Conservation (phyloP, 768 basidiomycete genomes). For the Amanita polypyramis region DNA sequence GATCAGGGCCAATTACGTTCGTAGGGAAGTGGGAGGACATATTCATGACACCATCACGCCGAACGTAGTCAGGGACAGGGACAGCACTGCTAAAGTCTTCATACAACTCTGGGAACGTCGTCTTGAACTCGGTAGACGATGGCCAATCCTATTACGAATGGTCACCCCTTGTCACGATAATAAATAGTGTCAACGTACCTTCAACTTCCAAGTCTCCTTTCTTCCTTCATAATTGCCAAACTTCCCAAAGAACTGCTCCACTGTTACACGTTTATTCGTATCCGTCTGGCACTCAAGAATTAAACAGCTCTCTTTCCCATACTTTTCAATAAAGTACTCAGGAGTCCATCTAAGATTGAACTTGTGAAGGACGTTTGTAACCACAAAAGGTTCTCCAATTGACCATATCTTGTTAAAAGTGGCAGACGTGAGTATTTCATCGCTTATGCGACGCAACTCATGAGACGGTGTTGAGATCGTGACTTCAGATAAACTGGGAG, state of each 20-base stretch:
- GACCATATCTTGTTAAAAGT: slow-evolving; percentile 65
- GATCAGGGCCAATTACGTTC: slow-evolving; percentile 70
- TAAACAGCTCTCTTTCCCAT: slow-evolving; percentile 51
- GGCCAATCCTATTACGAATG: slow-evolving; percentile 76
- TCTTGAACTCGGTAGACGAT: slow-evolving; percentile 73
- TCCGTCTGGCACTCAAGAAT: slow-evolving; percentile 82
- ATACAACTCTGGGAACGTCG: slow-evolving; percentile 74
- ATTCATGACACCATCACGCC: slow-evolving; percentile 82
- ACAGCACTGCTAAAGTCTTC: slow-evolving; percentile 77
- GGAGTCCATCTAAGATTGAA: slow-evolving; percentile 76
- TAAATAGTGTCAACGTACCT: slow-evolving; percentile 30
- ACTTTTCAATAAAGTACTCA: slow-evolving; percentile 63
- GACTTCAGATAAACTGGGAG: slow-evolving; percentile 15
- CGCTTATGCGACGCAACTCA: slow-evolving; percentile 32
- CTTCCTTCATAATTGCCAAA: slow-evolving; percentile 62
- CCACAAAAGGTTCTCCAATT: slow-evolving; percentile 66
- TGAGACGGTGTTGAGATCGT: slow-evolving; percentile 31
- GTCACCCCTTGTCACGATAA: not conserved
- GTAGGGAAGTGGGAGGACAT: slow-evolving; percentile 83
- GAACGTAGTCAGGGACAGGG: slow-evolving; percentile 84
- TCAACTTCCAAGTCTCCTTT: slow-evolving; percentile 61
- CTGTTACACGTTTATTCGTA: slow-evolving; percentile 45
- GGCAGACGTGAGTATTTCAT: slow-evolving; percentile 42
- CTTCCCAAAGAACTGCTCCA: slow-evolving; percentile 68
- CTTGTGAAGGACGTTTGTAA: slow-evolving; percentile 51